Evolutionary conservation across 768 basidiomycete species (phyloP), one percentile per base, ranked within the genome.

Genomic region (Agaricus blazei): DNA sequence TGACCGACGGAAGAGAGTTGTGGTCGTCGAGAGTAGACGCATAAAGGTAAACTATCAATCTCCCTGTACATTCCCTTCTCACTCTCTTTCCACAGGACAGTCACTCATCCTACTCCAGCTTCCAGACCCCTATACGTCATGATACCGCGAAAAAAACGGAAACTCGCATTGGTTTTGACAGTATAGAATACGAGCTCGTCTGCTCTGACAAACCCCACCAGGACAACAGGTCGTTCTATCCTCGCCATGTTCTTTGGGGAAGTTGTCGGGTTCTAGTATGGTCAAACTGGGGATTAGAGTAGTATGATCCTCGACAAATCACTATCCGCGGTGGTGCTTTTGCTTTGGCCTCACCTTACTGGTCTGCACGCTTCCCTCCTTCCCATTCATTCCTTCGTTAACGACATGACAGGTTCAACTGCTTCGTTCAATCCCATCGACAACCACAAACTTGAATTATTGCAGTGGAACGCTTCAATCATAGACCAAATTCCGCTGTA

Each of bases 401-500:
- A 19, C 54, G 26, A 11, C 36, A 23, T 27, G 19, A 5, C 43
- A 72, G 73, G 70, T 36, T 77, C 1, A 63, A 77, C 77, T 0
- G 77, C 77, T 0, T 76, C 76, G 0, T 77, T 80, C 54, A 76
- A 73, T 0, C n/a, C 56, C 4, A 72, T 59, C 0, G 62, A 74
- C 27, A 80, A 84, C 60, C 84, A 92, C 65, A 72, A 72, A 4
- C 75, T 88, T 56, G 72, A 72, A 40, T 93, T 19, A 85, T 64
- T 72, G 81, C 61, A 83, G 74, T 64, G 90, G 85, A 3, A 91
- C 92, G 89, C 72, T 94, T 3, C 90, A 93, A 70, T 82, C 81
- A 38, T 93, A 91, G 90, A 93, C 93, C 70, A 91, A 93, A 75
- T 85, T 93, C 64, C 93, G 88, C 68, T 92, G 91, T 64, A 83